These are phyloP conservation scores for Mollisiaceae sp. DNA, from an alignment of 2,329 filamentous ascomycete genomes.

Conservation along the genomic window DNA sequence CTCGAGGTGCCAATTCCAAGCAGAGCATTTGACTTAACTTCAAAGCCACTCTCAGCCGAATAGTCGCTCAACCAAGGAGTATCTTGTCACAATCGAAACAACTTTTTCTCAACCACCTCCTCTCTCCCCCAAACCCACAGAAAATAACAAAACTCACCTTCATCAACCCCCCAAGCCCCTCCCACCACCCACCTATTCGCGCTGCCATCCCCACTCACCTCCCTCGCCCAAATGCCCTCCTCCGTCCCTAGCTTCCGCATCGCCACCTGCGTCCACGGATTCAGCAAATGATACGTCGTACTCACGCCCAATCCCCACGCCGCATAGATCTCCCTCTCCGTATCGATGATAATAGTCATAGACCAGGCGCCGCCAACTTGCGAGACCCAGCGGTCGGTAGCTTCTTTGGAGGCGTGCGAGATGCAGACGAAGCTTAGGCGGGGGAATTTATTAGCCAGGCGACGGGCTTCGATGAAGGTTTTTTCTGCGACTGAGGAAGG, in stretches of 20 bases:
- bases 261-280: constrained; percentile 60
- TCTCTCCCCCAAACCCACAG: neutral
- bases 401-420: constrained; percentile 65
- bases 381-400: constrained; percentile 51
- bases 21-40: neutral
- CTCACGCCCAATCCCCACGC: constrained; percentile 70
- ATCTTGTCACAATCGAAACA: neutral
- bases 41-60: neutral
- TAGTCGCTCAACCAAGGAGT: neutral
- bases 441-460: constrained; percentile 57
- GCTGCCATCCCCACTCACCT: constrained; percentile 59
- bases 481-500: constrained; percentile 71
- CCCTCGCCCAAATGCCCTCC: constrained; percentile 68
- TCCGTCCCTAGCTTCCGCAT: constrained; percentile 62
- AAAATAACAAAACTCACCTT: constrained; percentile 24
- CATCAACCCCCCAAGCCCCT: constrained; percentile 55
- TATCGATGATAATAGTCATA: constrained; percentile 65
- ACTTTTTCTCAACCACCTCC: neutral
- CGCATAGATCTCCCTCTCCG: constrained; percentile 64
- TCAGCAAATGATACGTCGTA: constrained; percentile 66
- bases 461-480: constrained; percentile 61
- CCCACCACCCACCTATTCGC: constrained; percentile 72
- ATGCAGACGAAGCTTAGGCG: constrained; percentile 59
- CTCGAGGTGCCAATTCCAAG: neutral
- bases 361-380: constrained; percentile 46